These are phyloP conservation scores for Cyberlindnera sargentensis DNA, from an alignment of 805 yeast genomes.

Conservation along the genomic window DNA sequence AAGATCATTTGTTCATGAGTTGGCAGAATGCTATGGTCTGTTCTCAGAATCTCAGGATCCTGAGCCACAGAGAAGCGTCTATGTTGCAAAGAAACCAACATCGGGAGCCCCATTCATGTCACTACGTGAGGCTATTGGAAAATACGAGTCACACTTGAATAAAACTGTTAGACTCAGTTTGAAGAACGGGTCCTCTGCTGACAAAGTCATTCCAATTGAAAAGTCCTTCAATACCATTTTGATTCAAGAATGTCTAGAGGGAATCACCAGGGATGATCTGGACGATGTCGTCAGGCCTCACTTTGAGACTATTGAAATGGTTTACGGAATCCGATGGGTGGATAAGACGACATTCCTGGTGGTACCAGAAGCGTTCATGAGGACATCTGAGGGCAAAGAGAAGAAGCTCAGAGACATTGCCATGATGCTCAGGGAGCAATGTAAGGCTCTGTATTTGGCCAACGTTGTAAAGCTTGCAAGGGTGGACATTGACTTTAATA, in stretches of 20 bases:
- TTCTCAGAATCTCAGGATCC: slow-evolving; percentile 72
- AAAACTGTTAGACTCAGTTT: slow-evolving; percentile 9
- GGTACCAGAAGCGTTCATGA: slow-evolving; percentile 30
- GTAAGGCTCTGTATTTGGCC: slow-evolving; percentile 39
- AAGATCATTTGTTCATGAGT: slow-evolving; percentile 61
- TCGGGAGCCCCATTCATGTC: slow-evolving; percentile 36
- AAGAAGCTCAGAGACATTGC: slow-evolving; percentile 35
- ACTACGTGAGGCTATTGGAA: slow-evolving; percentile 37
- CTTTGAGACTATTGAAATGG: slow-evolving; percentile 11
- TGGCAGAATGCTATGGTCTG: slow-evolving; percentile 52
- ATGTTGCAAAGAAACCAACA: slow-evolving; percentile 34
- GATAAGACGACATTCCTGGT: slow-evolving; percentile 36
- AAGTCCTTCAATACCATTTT: slow-evolving; percentile 44
- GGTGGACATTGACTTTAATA: slow-evolving; percentile 26
- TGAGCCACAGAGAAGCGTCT: slow-evolving; percentile 74
- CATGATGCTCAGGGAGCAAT: slow-evolving; percentile 26
- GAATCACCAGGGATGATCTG: slow-evolving; percentile 34
- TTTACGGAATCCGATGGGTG: slow-evolving; percentile 33
- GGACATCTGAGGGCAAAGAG: slow-evolving; percentile 33
- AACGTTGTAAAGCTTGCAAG: slow-evolving; percentile 41
- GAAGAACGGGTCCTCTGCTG: background rate
- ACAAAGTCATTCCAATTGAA: background rate
- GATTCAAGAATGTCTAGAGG: slow-evolving; percentile 46
- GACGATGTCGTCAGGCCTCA: slow-evolving; percentile 22
- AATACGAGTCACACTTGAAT: slow-evolving; percentile 26